Conservation (phyloP, 2,329 filamentous ascomycete species). For the Exophiala dermatitidis region DNA sequence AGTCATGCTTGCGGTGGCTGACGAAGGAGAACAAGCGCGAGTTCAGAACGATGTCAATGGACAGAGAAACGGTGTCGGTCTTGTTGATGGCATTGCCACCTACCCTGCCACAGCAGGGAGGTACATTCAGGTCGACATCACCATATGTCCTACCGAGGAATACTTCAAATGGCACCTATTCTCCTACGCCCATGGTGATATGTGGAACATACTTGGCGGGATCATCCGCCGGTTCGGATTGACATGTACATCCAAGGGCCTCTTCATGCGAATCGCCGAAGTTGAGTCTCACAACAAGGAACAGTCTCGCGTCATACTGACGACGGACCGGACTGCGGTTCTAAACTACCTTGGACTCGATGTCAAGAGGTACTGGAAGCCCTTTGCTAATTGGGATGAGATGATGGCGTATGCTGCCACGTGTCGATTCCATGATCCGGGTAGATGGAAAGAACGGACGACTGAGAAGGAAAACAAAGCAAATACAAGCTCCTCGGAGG, state of each 20-base stretch:
- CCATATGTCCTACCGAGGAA: slow-evolving; percentile 42
- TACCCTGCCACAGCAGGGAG: slow-evolving; percentile 41
- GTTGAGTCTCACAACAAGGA: slow-evolving; percentile 34
- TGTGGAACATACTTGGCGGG: slow-evolving; percentile 59
- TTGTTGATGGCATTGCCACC: slow-evolving; percentile 1
- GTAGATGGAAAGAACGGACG: background rate
- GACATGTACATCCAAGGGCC: slow-evolving; percentile 54
- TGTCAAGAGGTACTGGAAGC: slow-evolving; percentile 43
- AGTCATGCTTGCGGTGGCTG: too few species aligned
- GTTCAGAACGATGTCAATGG: too few species aligned
- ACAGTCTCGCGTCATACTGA: slow-evolving; percentile 50
- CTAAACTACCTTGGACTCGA: slow-evolving; percentile 48
- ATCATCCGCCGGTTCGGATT: slow-evolving; percentile 60
- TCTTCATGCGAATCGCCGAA: slow-evolving; percentile 61
- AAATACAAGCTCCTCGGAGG: slow-evolving; percentile 22
- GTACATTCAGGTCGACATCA: slow-evolving; percentile 64
- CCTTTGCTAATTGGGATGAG: slow-evolving; percentile 41
- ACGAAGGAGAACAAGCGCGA: too few species aligned
- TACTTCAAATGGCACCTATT: slow-evolving; percentile 58
- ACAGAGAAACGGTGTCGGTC: background rate
- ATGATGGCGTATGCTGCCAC: slow-evolving; percentile 20
- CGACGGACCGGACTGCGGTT: slow-evolving; percentile 48
- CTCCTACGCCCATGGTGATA: slow-evolving; percentile 64
- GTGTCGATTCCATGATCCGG: slow-evolving; percentile 19
- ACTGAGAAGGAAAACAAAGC: slow-evolving; percentile 38